Evolutionary conservation across 1,284 basidiomycete species (phyloP).

Genomic region (Coniferiporia sulphurascens): DNA sequence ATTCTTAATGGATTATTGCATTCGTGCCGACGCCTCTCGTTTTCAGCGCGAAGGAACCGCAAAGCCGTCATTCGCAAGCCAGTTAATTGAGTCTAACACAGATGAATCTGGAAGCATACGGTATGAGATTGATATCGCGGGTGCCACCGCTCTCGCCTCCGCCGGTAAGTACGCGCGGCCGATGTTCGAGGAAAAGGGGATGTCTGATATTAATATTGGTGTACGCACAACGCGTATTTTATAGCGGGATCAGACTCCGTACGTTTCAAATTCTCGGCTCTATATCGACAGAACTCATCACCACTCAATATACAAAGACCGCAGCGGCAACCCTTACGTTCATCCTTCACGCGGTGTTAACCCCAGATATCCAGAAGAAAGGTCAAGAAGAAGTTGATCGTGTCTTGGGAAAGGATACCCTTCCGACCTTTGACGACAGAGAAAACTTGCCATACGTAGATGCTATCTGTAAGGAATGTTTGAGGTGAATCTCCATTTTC

Average conservation of each 20-base stretch:
- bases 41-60: neutral
- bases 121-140: constrained; percentile 41
- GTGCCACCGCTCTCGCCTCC: neutral
- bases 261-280: constrained; percentile 18
- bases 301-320: constrained; percentile 18
- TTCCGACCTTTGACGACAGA: constrained; percentile 32
- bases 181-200: neutral
- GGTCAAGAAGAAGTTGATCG: constrained; percentile 31
- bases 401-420: constrained; percentile 27
- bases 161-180: neutral
- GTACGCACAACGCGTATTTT: neutral
- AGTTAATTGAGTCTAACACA: constrained; percentile 40
- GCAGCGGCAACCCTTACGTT: constrained; percentile 24
- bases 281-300: neutral
- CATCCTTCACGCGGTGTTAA: constrained; percentile 23
- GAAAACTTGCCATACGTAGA: constrained; percentile 31
- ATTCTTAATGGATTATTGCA: neutral
- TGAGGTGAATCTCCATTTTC: constrained; percentile 20
- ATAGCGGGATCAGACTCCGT: constrained; percentile 37
- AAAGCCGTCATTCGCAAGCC: constrained; percentile 26
- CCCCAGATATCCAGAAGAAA: constrained; percentile 27
- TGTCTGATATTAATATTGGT: neutral
- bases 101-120: constrained; percentile 35
- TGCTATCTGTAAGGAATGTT: constrained; percentile 31
- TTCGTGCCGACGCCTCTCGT: neutral